Percentiles rank a stretch among this genome's conserved stretches.
Conservation (phyloP, 352 stramenopile species). For the Phytophthora fragariaefolia region DNA sequence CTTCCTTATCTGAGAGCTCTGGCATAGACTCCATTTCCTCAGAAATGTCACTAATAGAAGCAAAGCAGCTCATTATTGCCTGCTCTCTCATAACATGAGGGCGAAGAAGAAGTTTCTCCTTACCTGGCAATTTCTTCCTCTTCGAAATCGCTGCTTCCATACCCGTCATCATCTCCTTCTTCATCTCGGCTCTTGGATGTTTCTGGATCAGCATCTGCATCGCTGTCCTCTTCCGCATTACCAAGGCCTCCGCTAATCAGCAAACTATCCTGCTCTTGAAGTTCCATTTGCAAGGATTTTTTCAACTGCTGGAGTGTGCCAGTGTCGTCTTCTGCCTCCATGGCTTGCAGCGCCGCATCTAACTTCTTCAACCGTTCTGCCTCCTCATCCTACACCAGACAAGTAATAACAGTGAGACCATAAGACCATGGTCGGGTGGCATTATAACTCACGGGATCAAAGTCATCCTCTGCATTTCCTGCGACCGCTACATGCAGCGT, state of each 20-base stretch:
- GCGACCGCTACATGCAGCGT: neutral
- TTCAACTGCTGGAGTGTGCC: conserved; percentile 83
- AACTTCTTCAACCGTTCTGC: conserved; percentile 64
- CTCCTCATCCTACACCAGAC: conserved; percentile 46
- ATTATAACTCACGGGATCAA: conserved; percentile 51
- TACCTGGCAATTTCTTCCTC: conserved; percentile 81
- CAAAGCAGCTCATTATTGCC: neutral
- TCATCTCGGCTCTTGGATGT: conserved; percentile 9
- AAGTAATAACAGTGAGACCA: conserved; percentile 8
- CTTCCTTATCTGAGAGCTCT: conserved; percentile 59
- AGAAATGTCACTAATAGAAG: conserved; percentile 53
- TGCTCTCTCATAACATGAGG: no score
- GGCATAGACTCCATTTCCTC: conserved; percentile 67
- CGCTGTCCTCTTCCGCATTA: conserved; percentile 19
- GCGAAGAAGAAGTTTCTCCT: no score
- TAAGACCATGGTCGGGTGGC: neutral
- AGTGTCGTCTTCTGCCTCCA: conserved; percentile 86
- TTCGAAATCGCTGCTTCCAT: conserved; percentile 87
- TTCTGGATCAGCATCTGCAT: conserved; percentile 7
- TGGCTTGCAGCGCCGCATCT: conserved; percentile 82
- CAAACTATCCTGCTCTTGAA: conserved; percentile 56
- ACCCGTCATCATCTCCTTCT: conserved; percentile 59
- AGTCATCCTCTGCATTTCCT: conserved; percentile 54
- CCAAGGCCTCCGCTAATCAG: conserved; percentile 26
- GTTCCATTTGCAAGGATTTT: conserved; percentile 64